Conservation (phyloP, 768 basidiomycete species). For the Roridomyces roridus region DNA sequence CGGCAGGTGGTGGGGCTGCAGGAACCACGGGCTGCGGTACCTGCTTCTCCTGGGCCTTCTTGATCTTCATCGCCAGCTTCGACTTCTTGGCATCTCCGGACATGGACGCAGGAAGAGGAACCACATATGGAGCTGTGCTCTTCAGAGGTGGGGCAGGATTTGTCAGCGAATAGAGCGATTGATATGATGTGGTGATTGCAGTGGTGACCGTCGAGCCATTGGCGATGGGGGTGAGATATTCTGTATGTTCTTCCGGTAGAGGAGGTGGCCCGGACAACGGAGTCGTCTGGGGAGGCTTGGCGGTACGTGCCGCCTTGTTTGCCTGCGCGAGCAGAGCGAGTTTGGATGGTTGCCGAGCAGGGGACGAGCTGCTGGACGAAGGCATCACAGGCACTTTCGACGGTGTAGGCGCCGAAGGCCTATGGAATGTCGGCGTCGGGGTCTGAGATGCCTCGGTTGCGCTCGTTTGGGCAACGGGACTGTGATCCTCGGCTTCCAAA, state of each 20-base stretch:
- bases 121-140: slow-evolving; percentile 50
- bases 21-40: slow-evolving; percentile 35
- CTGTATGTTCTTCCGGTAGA: slow-evolving; percentile 60
- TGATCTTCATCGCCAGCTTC: slow-evolving; percentile 80
- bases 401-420: slow-evolving; percentile 29
- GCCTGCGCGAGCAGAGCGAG: slow-evolving; percentile 76
- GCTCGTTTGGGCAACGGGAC: slow-evolving; percentile 17
- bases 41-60: slow-evolving; percentile 58
- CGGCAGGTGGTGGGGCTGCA: slow-evolving; percentile 47
- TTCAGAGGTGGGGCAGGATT: slow-evolving; percentile 49
- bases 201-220: slow-evolving; percentile 85
- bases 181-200: slow-evolving; percentile 84
- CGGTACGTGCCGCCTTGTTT: slow-evolving; percentile 56
- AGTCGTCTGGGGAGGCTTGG: slow-evolving; percentile 42
- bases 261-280: slow-evolving; percentile 33
- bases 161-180: slow-evolving; percentile 69
- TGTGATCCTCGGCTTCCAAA: slow-evolving; percentile 58
- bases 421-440: slow-evolving; percentile 29
- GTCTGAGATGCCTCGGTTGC: slow-evolving; percentile 28
- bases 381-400: slow-evolving; percentile 28
- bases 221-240: slow-evolving; percentile 80
- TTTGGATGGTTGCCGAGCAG: slow-evolving; percentile 64
- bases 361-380: slow-evolving; percentile 24
- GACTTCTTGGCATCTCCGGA: slow-evolving; percentile 53
- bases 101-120: slow-evolving; percentile 41